Evolutionary conservation across 805 yeast species (phyloP).

Genomic region (Wickerhamiella allomyrinae): DNA sequence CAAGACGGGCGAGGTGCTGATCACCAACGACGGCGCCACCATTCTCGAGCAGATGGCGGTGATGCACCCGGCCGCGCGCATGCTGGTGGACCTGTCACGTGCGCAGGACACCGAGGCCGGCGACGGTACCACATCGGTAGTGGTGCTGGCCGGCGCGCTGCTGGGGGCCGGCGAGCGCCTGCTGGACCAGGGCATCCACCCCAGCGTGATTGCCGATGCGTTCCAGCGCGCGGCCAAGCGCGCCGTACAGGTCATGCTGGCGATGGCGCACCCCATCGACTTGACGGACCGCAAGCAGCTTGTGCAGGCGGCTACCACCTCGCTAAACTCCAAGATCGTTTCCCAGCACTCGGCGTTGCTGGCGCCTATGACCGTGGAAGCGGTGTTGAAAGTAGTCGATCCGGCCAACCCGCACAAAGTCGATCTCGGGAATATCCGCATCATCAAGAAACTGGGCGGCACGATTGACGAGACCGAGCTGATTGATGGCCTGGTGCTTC

Average conservation of each 20-base stretch:
- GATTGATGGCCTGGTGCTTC: conserved; percentile 74
- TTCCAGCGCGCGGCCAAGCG: conserved; percentile 80
- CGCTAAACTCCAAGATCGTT: conserved; percentile 87
- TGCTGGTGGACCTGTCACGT: conserved; percentile 93
- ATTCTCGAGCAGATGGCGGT: conserved; percentile 96
- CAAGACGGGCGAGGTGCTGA: conserved; percentile 78
- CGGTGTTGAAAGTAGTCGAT: conserved; percentile 66
- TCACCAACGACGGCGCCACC: conserved; percentile 97
- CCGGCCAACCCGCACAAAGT: conserved; percentile 50
- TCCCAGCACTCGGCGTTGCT: conserved; percentile 76
- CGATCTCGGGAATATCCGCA: conserved; percentile 75
- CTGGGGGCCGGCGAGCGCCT: conserved; percentile 90
- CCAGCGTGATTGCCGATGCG: conserved; percentile 85
- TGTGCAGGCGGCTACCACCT: conserved; percentile 85
- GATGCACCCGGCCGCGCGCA: conserved; percentile 94
- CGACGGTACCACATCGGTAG: conserved; percentile 97
- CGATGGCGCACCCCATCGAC: conserved; percentile 73
- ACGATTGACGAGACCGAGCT: conserved; percentile 93
- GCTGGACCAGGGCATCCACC: conserved; percentile 80
- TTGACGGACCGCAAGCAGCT: conserved; percentile 69
- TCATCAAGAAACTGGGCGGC: conserved; percentile 91
- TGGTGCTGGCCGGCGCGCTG: conserved; percentile 84
- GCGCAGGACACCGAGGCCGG: conserved; percentile 99
- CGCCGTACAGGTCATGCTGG: conserved; percentile 66
- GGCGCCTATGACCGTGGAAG: conserved; percentile 89